These are phyloP conservation scores for Lentinula detonsa DNA, from an alignment of 768 basidiomycete species.

Conservation along the genomic window DNA sequence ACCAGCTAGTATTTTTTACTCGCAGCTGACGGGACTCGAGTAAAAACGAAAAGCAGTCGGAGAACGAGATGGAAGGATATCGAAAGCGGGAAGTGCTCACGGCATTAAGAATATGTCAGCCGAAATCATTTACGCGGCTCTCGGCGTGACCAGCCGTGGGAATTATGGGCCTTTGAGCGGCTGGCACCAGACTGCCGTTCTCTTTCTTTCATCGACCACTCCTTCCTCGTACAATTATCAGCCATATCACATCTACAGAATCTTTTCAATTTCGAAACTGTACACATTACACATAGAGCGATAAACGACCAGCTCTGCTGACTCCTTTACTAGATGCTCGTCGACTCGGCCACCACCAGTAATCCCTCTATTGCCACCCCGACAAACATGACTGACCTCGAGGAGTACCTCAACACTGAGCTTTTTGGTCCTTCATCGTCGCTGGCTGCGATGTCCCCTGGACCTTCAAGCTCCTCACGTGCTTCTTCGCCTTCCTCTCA, in stretches of 20 bases:
- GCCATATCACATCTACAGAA: not conserved
- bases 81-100: not conserved
- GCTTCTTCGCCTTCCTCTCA: constrained; percentile 32
- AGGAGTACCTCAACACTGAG: constrained; percentile 6
- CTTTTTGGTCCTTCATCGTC: not conserved
- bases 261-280: not conserved
- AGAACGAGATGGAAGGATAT: not conserved
- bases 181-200: not conserved
- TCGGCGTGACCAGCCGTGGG: not conserved
- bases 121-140: not conserved
- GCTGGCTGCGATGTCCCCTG: not conserved
- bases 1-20: not conserved
- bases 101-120: not conserved
- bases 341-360: not conserved
- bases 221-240: not conserved
- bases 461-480: constrained; percentile 25
- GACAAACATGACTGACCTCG: not conserved
- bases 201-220: not conserved
- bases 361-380: not conserved
- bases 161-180: not conserved
- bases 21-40: not conserved
- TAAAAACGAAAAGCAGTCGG: not conserved
- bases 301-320: not conserved
- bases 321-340: not conserved
- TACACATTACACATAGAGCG: not conserved